These are phyloP conservation scores for Melastoma malabathricum DNA, from an alignment of 345 rosid species.

Conservation along the genomic window DNA sequence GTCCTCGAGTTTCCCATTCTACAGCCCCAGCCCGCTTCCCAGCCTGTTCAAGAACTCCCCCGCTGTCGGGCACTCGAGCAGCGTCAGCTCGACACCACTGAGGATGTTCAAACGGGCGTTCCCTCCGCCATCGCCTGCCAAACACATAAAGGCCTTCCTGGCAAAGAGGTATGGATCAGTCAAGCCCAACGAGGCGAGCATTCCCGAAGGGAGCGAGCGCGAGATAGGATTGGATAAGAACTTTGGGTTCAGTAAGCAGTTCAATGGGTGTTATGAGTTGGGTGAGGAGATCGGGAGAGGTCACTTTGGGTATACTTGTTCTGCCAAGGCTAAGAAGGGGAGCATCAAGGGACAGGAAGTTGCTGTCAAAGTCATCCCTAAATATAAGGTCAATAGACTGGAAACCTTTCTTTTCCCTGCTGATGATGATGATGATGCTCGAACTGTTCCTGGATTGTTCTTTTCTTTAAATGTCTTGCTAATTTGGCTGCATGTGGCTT, in stretches of 20 bases:
- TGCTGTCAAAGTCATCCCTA: conserved; percentile 88
- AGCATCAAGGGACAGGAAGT: conserved; percentile 54
- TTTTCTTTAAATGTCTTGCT: too few relatives aligned
- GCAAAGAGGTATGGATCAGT: conserved; percentile 14
- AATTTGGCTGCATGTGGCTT: too few relatives aligned
- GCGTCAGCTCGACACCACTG: conserved; percentile 60
- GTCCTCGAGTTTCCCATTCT: conserved; percentile 4
- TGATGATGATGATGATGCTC: too few relatives aligned
- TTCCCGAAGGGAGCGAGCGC: conserved; percentile 6
- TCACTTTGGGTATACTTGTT: conserved; percentile 95
- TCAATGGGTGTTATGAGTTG: conserved; percentile 63
- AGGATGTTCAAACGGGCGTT: conserved; percentile 67
- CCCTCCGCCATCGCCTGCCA: conserved; percentile 97
- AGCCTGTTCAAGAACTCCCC: conserved; percentile 52
- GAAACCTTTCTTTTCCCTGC: too few relatives aligned
- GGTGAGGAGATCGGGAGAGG: conserved; percentile 92
- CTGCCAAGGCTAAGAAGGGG: conserved; percentile 75
- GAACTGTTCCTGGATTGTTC: too few relatives aligned
- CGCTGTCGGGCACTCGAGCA: conserved; percentile 70
- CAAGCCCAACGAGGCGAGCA: conserved; percentile 38
- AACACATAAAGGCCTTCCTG: conserved; percentile 39
- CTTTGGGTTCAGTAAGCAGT: conserved; percentile 66
- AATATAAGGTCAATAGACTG: conserved; percentile 42
- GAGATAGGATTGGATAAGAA: conserved; percentile 43
- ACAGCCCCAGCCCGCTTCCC: conserved; percentile 51